Base-by-base conservation (phyloP, 1,284 basidiomycete species). In the Agaricales sp. region DNA sequence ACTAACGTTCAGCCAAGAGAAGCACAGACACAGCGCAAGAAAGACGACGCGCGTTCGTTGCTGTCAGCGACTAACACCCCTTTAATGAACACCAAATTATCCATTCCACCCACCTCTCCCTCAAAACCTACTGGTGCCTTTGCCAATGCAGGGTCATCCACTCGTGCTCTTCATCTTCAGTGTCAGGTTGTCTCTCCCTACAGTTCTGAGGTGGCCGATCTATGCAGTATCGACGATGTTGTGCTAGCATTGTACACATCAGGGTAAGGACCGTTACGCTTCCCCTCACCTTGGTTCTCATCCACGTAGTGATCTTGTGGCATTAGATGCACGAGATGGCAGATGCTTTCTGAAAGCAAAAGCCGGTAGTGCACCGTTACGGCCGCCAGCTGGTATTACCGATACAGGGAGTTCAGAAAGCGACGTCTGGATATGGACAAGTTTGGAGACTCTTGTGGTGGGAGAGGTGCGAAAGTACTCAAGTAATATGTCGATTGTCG, bases 31-130 rank as follows among this genome's bases (percentile, higher is more conserved):
- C 39, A 20, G 52, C 63, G 64, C 18, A 67, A 62, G 47, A 66
- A 65, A n/a, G 57, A 56, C 19, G 56, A 61, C 6, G 57, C 62
- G 0, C 69, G 62, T 52, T 69, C 69, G 0, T 60, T 73, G 8
- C 59, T 73, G 13, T 77, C 73, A 18, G 67, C 67, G 1, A 66
- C 68, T 6, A 67, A 66, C 45, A 74, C 75, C 14, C 71, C 75
- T 0, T 49, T 65, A 3, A 64, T 69, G 2, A 66, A 8, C 6
- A 69, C 1, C 64, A 71, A 1, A 54, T 58, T 8, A 66, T 70
- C 0, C 52, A 71, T 16, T 74, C 78, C 11, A 54, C 63, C 8
- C 69, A 76, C 0, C 54, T 69, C 2, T 77, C 76, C 3, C 77
- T 55, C 49, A 53, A 8, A 20, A 59, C 46, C 39, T 30, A 60